Percentiles rank a stretch among this genome's conserved stretches.
phyloP scores from a whole-genome alignment of 768 basidiomycete genomes.

The Tylopilus plumbeoviolaceoides region DNA sequence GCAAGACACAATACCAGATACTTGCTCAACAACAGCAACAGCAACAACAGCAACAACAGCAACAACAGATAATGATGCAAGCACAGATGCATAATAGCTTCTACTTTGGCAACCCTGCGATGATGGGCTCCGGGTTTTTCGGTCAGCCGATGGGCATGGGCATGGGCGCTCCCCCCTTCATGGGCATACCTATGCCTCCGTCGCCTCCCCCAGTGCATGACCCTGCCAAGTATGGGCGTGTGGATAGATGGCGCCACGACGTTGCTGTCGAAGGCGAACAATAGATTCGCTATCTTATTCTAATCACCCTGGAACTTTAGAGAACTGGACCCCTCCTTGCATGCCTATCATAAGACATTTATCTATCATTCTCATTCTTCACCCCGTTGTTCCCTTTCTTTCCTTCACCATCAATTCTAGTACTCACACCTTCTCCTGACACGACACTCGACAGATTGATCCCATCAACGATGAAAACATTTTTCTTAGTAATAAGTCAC shows the following conservation, averaged over 20 bases:
- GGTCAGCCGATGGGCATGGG: constrained; percentile 42
- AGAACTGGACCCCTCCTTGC: constrained; percentile 5
- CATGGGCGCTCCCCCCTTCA: constrained; percentile 44
- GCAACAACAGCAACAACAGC: constrained; percentile 55
- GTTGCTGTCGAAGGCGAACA: constrained; percentile 67
- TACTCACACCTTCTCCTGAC: constrained; percentile 1
- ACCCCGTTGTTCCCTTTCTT: neutral
- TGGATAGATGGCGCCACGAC: constrained; percentile 79
- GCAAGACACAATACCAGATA: constrained; percentile 54
- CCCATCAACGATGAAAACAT: neutral
- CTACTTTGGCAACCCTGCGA: constrained; percentile 62
- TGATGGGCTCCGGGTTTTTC: constrained; percentile 72
- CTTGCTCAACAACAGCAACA: constrained; percentile 46
- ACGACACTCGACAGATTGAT: neutral
- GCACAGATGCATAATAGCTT: constrained; percentile 73
- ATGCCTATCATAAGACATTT: constrained; percentile 4
- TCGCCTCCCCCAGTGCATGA: constrained; percentile 67
- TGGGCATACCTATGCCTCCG: constrained; percentile 37
- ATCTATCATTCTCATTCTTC: neutral
- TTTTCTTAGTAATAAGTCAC: constrained; percentile 31
- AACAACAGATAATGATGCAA: constrained; percentile 71
- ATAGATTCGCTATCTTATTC: constrained; percentile 15
- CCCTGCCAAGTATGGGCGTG: constrained; percentile 60
- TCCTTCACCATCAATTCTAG: neutral
- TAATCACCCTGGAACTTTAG: constrained; percentile 5